Evolutionary conservation across 306 rosid species (phyloP).

Genomic region (Quercus robur): DNA sequence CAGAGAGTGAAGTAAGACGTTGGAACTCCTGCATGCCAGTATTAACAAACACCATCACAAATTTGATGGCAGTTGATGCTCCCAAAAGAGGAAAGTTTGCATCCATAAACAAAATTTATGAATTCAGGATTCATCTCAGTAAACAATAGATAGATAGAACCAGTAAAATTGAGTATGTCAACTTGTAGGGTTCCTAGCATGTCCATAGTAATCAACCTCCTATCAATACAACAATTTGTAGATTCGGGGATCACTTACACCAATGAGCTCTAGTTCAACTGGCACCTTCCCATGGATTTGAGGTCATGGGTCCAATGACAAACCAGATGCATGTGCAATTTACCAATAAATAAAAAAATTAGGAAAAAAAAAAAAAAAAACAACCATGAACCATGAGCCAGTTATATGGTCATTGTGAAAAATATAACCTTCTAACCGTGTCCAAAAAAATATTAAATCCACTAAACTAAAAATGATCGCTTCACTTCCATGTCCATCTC

Average conservation of each 20-base stretch:
- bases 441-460: not conserved
- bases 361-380: too few relatives aligned
- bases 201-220: not conserved
- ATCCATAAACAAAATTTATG: slow-evolving; percentile 10
- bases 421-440: not conserved
- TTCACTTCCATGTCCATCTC: not conserved
- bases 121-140: not conserved
- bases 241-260: not conserved
- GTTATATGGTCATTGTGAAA: not conserved
- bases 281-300: too few relatives aligned
- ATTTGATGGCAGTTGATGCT: not conserved
- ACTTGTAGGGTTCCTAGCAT: not conserved
- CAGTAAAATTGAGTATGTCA: not conserved
- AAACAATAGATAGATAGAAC: not conserved
- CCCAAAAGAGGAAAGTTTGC: not conserved
- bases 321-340: too few relatives aligned
- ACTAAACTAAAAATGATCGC: not conserved
- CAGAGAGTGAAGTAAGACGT: slow-evolving; percentile 59
- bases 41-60: slow-evolving; percentile 16
- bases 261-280: too few relatives aligned
- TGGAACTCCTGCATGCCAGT: slow-evolving; percentile 62
- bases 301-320: too few relatives aligned
- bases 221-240: not conserved
- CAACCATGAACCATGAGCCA: not conserved
- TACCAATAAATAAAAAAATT: too few relatives aligned